Conservation (phyloP, 1,139 yeast species). For the Sugiyamaella sp. region DNA sequence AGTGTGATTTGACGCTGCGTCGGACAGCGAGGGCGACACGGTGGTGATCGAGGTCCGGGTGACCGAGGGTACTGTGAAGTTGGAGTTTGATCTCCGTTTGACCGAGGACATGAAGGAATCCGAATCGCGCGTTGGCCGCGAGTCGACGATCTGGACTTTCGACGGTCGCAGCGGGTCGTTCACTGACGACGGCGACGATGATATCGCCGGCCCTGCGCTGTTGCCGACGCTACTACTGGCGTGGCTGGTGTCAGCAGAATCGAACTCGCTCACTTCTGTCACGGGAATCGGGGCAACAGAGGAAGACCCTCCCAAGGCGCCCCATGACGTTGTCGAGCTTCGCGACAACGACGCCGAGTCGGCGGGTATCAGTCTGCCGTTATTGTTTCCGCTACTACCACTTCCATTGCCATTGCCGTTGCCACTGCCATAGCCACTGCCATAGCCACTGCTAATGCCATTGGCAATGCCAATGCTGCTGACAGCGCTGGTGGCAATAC, state of each 20-base stretch:
- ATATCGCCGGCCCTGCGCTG: not conserved
- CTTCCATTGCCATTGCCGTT: no score
- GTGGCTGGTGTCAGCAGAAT: not conserved
- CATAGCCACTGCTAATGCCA: no score
- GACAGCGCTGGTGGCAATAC: no score
- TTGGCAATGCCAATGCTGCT: no score
- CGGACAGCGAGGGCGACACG: constrained; percentile 33
- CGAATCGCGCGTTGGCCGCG: constrained; percentile 24
- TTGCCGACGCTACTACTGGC: not conserved
- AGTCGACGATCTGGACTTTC: constrained; percentile 33
- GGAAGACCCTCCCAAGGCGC: not conserved
- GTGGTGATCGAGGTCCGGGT: constrained; percentile 39
- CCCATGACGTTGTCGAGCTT: constrained; percentile 13
- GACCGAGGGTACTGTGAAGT: constrained; percentile 39
- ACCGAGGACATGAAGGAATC: constrained; percentile 27
- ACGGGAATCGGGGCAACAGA: not conserved
- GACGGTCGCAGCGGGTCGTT: constrained; percentile 24
- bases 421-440: no score
- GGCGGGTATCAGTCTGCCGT: constrained; percentile 7
- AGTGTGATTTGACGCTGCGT: constrained; percentile 31
- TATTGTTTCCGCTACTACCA: no score
- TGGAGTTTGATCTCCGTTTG: constrained; percentile 37
- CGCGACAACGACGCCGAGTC: constrained; percentile 11
- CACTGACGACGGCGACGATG: constrained; percentile 16
- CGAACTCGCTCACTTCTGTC: not conserved